Evolutionary conservation across 169 alveolate species (phyloP), one percentile per base, ranked within the genome.

Genomic region (Cryptosporidium meleagridis): DNA sequence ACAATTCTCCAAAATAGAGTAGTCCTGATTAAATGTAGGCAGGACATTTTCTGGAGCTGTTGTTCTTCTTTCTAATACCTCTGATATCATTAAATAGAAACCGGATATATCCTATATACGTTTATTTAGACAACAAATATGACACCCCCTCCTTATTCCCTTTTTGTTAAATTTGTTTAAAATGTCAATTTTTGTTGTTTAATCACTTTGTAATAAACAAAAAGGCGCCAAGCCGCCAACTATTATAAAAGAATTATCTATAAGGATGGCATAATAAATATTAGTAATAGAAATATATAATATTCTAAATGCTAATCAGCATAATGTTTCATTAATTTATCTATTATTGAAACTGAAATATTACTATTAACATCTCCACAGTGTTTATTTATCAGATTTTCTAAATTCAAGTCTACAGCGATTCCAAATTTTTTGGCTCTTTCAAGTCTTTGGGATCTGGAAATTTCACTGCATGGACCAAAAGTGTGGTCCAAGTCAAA

Each of bases 391-490:
- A 80, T 61, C 10, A 9, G 1, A 14, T 48, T n/a, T 29, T 80
- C 89, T 61, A 48, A 18, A 7, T 48, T 44, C 3, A 23, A 33
- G 2, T 80, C 62, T n/a, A 80, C 16, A 31, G 31, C 14, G 2
- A 80, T 37, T n/a, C 75, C 75, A 29, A 80, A 26, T 44, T 61
- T 58, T 31, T 80, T 80, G 12, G 80, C 89, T 62, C 89, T 33
- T 26, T 59, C 75, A 18, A 80, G 53, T 80, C 89, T 61, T 1
- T 80, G 45, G 3, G 21, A 37, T 65, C 89, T 80, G 29, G 89
- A 41, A 61, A 59, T 61, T 16, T 80, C 75, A 45, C 80, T 80
- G 18, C 80, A 80, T 44, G 89, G 89, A 23, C 89, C 89, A 62
- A 62, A 80, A 1, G 16, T 59, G 10, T 37, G 65, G 33, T 80